Percentiles rank a stretch among this genome's conserved stretches.
Evolutionary conservation across 1,284 basidiomycete species (phyloP).

Genomic region (Polyporus tsugae): DNA sequence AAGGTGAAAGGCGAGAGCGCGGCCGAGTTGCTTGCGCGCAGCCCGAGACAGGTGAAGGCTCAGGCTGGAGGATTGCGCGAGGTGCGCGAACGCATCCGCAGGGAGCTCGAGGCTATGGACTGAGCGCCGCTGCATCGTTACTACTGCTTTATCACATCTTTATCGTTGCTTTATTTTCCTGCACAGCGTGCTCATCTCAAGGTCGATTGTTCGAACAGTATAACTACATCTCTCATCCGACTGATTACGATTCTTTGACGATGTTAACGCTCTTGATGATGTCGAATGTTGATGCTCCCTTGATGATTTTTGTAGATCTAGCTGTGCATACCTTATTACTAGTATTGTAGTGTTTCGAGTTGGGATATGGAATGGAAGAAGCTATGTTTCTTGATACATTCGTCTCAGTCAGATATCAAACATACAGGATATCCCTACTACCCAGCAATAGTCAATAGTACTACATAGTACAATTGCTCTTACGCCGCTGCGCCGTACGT

Average conservation of each 20-base stretch:
- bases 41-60: conserved; percentile 71
- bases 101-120: conserved; percentile 63
- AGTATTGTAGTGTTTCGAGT: conserved; percentile 2
- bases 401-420: not conserved
- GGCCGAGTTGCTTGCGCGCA: conserved; percentile 66
- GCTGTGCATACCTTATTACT: conserved; percentile 25
- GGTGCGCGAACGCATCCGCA: conserved; percentile 80
- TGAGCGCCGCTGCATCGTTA: conserved; percentile 12
- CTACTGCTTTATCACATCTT: conserved; percentile 11
- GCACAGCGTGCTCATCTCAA: conserved; percentile 15
- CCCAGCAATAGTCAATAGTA: not conserved
- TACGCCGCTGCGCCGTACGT: conserved; percentile 21
- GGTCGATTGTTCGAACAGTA: conserved; percentile 23
- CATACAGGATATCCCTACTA: not conserved
- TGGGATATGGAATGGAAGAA: not conserved
- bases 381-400: not conserved
- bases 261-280: conserved; percentile 14
- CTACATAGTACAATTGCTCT: not conserved
- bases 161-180: conserved; percentile 58
- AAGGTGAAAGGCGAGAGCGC: conserved; percentile 58
- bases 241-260: conserved; percentile 8
- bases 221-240: not conserved
- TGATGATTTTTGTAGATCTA: conserved; percentile 31
- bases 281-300: conserved; percentile 9
- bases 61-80: conserved; percentile 77